phyloP scores from a whole-genome alignment of 2,329 filamentous ascomycete genomes.

The Zasmidium angulare region DNA sequence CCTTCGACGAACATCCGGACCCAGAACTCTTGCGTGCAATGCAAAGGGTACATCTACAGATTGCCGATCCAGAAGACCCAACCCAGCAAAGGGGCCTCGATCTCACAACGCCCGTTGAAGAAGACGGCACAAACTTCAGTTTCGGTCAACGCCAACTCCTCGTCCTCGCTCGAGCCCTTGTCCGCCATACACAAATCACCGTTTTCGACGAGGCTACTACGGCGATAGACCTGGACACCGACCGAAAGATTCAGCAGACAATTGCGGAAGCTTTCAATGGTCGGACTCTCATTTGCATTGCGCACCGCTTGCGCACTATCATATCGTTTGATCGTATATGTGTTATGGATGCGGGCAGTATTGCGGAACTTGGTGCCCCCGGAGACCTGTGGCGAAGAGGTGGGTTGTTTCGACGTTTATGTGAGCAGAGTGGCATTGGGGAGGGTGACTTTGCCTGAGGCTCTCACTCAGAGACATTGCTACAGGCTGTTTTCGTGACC shows the following conservation, averaged over 20 bases:
- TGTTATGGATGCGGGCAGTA: conserved; percentile 87
- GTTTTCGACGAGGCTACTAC: conserved; percentile 96
- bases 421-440: conserved; percentile 77
- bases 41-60: conserved; percentile 71
- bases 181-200: conserved; percentile 85
- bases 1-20: conserved; percentile 75
- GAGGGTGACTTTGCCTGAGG: conserved; percentile 46
- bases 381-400: conserved; percentile 68
- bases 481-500: too few relatives aligned
- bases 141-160: conserved; percentile 93
- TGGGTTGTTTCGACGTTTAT: conserved; percentile 87
- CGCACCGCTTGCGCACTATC: conserved; percentile 87
- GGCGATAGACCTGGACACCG: conserved; percentile 92
- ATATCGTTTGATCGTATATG: conserved; percentile 91
- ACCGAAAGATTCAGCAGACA: conserved; percentile 89
- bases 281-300: conserved; percentile 87
- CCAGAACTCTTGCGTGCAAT: conserved; percentile 75
- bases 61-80: conserved; percentile 47
- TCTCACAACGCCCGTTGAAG: conserved; percentile 82
- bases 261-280: conserved; percentile 83
- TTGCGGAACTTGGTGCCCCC: conserved; percentile 83
- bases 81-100: conserved; percentile 63
- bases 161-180: conserved; percentile 87
- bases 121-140: conserved; percentile 94
- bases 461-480: too few relatives aligned